Base-by-base conservation (phyloP, 164 flowering plant species). In the Malania oleifera region DNA sequence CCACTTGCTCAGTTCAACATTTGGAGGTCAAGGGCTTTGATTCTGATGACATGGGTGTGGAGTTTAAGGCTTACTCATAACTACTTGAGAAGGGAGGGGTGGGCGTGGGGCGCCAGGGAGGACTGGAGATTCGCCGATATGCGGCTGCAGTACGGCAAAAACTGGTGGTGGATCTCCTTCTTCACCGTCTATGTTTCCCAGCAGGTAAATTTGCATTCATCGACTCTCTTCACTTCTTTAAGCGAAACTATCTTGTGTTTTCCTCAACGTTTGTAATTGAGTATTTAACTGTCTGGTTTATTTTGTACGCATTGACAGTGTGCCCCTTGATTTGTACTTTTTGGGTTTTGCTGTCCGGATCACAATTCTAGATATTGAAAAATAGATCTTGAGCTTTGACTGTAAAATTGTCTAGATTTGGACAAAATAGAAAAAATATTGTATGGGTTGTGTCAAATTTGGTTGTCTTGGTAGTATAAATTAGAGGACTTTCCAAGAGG, bases 151-250 rank as follows among this genome's bases (percentile, higher is more conserved):
- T 86, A 85, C 54, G 96, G 90, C 37, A 72, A 73, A 27, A 61
- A 71, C 24, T 92, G 98, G 98, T 86, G 96, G 96, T 92, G 96
- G 96, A 41, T 81, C 50, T 89, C 96, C 7, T 89, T 92, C 70
- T 86, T 92, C 45, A 66, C 87, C 19, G 79, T 86, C 60, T 92
- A 89, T 54, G 39, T 77, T 22, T 77, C 91, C n/a, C 91, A 87
- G 65, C 91, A 85, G 90, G 95, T 87, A 67, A 17, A 46, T 27
- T n/a, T 27, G 3, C 15, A 18, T 50, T 47, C 4, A 11, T 9
- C 13, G 22, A 23, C 11, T 19, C 25, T 13, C 26, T 47, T 15
- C 13, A 38, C 14, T 38, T 38, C 14, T 7, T 11, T 38, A 5
- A 11, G 41, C 37, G n/a, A n/a, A 31, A 31, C 37, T 9, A 5